phyloP scores from a whole-genome alignment of 75 land plant species.

The Picea glauca region DNA sequence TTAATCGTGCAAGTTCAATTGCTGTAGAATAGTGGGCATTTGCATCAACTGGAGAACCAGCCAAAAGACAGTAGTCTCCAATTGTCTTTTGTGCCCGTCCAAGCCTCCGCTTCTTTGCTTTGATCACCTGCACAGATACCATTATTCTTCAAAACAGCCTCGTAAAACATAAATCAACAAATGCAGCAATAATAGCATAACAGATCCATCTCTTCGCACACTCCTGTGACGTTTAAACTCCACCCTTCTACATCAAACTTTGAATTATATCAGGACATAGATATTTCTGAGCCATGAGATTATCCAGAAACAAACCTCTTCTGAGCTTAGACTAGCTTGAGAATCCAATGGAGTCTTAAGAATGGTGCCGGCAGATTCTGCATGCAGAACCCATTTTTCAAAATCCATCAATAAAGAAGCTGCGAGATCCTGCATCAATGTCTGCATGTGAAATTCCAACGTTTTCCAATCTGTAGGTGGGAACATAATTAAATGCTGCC shows the following conservation, averaged over 20 bases:
- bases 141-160: not conserved
- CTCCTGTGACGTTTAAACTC: not conserved
- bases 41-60: conserved; percentile 97
- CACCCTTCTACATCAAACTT: not conserved
- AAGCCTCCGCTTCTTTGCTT: conserved; percentile 86
- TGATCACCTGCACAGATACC: conserved; percentile 51
- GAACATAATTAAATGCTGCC: conserved; percentile 56
- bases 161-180: not conserved
- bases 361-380: conserved; percentile 87
- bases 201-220: not conserved
- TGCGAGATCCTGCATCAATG: conserved; percentile 93
- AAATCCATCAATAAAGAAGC: conserved; percentile 94
- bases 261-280: not conserved
- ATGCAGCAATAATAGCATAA: not conserved
- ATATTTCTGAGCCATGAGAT: not conserved
- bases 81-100: conserved; percentile 96
- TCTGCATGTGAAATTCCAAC: conserved; percentile 81
- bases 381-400: conserved; percentile 91
- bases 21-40: conserved; percentile 94
- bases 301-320: conserved; percentile 71
- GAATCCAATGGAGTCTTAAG: conserved; percentile 95
- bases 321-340: conserved; percentile 88
- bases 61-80: conserved; percentile 93
- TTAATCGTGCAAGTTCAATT: conserved; percentile 81
- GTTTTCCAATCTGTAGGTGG: conserved; percentile 76